Base-by-base conservation (phyloP, 495 filamentous ascomycete genomes). In the Physcia stellaris region DNA sequence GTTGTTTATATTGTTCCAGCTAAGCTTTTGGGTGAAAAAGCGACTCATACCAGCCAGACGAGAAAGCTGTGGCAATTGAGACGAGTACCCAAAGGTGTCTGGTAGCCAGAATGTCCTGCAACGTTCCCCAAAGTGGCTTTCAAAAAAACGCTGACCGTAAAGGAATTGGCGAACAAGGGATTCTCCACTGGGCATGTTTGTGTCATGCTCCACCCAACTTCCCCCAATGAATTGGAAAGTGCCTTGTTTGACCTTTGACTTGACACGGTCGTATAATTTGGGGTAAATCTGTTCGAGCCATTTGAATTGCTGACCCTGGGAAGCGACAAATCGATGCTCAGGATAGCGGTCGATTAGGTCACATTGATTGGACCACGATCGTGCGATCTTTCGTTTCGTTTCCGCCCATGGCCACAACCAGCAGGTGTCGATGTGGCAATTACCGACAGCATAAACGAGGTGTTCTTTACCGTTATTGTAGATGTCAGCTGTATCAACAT, bases 401-500 rank as follows among this genome's bases (percentile, higher is more conserved):
- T 98, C 90, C n/a, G 85, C 90, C 70, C 81, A 96, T 2, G 90
- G 90, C 90, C 90, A 98, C 7, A 98, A 64, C 90, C 90, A 98
- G 59, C 87, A 94, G 19, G 83, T 87, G 61, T 92, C 90, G 47
- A 98, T 98, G 54, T 98, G 90, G 48, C 90, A 98, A 60, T 98
- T 80, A 3, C 90, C 90, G 42, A 94, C 87, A 15, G 74, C 90
- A 50, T 76, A 86, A 15, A 95, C 85, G 34, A 90, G 65, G 0
- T 83, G 73, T 22, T 80, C 59, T 4, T 74, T 76, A 31, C 75
- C 77, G 15, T 63, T 76, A 12, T 83, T 66, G 49, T 98, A 98
- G 28, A 98, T 88, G 41, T 86, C 73, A 10, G 75, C 63, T 3
- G 83, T 86, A 52, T 93, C 76, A 29, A 92, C 76, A 42, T 80